phyloP scores from a whole-genome alignment of 2,329 filamentous ascomycete species.

The Nothophoma quercina region DNA sequence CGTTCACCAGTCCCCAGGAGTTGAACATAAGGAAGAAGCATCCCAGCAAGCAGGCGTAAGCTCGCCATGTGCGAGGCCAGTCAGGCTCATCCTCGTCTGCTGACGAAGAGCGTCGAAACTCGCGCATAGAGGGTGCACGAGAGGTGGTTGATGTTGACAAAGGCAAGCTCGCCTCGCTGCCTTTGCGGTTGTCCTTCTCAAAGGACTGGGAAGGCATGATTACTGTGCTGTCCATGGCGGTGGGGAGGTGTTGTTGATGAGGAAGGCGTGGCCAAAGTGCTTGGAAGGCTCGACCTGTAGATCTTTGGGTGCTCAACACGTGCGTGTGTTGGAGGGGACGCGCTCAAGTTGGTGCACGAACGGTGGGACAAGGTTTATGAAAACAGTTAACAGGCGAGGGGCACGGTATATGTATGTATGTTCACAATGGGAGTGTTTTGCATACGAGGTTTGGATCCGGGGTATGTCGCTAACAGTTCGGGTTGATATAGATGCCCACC shows the following conservation, averaged over 20 bases:
- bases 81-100: slow-evolving; percentile 41
- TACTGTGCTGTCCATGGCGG: slow-evolving; percentile 10
- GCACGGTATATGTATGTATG: slow-evolving; percentile 26
- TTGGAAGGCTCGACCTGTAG: slow-evolving; percentile 16
- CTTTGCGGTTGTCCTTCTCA: slow-evolving; percentile 31
- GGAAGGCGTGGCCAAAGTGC: slow-evolving; percentile 18
- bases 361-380: slow-evolving; percentile 13
- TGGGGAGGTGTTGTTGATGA: slow-evolving; percentile 1
- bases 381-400: slow-evolving; percentile 8
- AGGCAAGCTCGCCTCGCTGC: slow-evolving; percentile 30
- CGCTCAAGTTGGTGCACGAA: slow-evolving; percentile 26
- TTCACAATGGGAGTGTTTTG: slow-evolving; percentile 28
- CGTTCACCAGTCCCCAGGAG: slow-evolving; percentile 58
- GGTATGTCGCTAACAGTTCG: slow-evolving; percentile 24
- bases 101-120: slow-evolving; percentile 26
- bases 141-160: slow-evolving; percentile 34
- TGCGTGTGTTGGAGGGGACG: slow-evolving; percentile 25
- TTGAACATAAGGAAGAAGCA: slow-evolving; percentile 62
- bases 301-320: slow-evolving; percentile 29
- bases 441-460: slow-evolving; percentile 24
- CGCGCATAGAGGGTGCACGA: slow-evolving; percentile 32
- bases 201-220: slow-evolving; percentile 25
- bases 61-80: slow-evolving; percentile 56
- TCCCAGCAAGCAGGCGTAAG: slow-evolving; percentile 55
- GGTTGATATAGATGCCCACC: slow-evolving; percentile 34